These are phyloP conservation scores for Hypoxylon cercidicola DNA, from an alignment of 495 filamentous ascomycete genomes.

Conservation along the genomic window DNA sequence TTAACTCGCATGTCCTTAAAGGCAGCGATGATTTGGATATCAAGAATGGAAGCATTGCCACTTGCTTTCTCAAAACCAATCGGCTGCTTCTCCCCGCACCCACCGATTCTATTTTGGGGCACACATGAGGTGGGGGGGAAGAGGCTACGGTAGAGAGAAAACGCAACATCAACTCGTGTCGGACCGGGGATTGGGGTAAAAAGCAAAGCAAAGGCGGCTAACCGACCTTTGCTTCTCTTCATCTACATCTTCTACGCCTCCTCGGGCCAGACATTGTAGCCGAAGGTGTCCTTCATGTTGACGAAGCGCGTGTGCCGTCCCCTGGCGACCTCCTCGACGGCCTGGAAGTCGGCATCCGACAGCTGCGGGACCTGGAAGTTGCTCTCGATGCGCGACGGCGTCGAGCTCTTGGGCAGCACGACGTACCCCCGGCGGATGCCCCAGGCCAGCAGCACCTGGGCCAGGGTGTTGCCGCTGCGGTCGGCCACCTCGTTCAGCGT, in stretches of 20 bases:
- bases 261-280: constrained; percentile 61
- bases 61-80: too few species aligned
- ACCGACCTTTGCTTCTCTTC: too few species aligned
- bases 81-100: constrained; percentile 2
- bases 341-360: constrained; percentile 53
- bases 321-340: constrained; percentile 54
- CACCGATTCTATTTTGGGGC: constrained; percentile 49
- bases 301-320: constrained; percentile 73
- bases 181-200: too few species aligned
- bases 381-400: constrained; percentile 72
- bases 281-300: constrained; percentile 79
- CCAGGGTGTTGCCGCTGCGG: constrained; percentile 53
- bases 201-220: too few species aligned
- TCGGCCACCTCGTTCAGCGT: constrained; percentile 53
- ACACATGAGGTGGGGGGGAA: neutral
- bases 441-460: constrained; percentile 62
- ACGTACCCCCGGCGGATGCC: constrained; percentile 55
- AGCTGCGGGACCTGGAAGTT: constrained; percentile 56
- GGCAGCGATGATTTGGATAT: neutral
- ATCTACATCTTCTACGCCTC: constrained; percentile 37
- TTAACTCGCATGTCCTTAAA: too few species aligned
- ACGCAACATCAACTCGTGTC: neutral
- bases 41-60: neutral
- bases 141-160: neutral
- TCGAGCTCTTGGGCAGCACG: constrained; percentile 66